Percentiles rank a stretch among this genome's conserved stretches.
Evolutionary conservation across 2,329 filamentous ascomycete genomes (phyloP).

Genomic region (Pestalotiopsis sp.): DNA sequence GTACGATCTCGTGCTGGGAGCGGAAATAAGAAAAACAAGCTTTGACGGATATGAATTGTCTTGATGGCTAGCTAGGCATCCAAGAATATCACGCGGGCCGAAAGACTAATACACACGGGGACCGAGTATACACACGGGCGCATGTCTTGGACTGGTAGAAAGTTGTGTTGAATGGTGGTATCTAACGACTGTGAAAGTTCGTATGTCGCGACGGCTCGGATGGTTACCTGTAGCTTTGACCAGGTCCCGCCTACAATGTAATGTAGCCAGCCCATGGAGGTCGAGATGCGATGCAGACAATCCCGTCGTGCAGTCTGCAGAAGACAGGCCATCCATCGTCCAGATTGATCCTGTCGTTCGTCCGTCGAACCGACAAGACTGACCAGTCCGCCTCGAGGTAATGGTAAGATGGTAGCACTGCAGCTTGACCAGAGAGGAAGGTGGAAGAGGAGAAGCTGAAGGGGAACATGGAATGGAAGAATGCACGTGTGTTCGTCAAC

Average conservation of each 20-base stretch:
- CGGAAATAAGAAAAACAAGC: not conserved
- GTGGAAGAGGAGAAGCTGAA: not conserved
- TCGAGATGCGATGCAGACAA: too few species aligned
- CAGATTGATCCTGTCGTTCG: too few species aligned
- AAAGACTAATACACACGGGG: not conserved
- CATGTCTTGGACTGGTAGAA: not conserved
- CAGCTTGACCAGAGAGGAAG: constrained; percentile 4
- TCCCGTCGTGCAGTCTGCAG: too few species aligned
- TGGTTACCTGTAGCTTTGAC: too few species aligned
- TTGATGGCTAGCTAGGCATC: not conserved
- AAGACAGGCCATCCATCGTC: too few species aligned
- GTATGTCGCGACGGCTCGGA: too few species aligned
- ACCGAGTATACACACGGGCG: not conserved
- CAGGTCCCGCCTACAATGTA: too few species aligned
- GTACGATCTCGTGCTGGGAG: not conserved
- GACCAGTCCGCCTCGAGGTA: not conserved
- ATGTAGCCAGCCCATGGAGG: too few species aligned
- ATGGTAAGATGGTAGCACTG: not conserved
- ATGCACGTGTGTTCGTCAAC: not conserved
- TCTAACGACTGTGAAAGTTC: too few species aligned
- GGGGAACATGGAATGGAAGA: not conserved
- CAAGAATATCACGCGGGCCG: not conserved
- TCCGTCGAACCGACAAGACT: not conserved
- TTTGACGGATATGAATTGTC: not conserved
- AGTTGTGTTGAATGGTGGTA: not conserved